Evolutionary conservation across 345 rosid genomes (phyloP), one percentile per base, ranked within the genome.

Genomic region (Hibiscus mutabilis): DNA sequence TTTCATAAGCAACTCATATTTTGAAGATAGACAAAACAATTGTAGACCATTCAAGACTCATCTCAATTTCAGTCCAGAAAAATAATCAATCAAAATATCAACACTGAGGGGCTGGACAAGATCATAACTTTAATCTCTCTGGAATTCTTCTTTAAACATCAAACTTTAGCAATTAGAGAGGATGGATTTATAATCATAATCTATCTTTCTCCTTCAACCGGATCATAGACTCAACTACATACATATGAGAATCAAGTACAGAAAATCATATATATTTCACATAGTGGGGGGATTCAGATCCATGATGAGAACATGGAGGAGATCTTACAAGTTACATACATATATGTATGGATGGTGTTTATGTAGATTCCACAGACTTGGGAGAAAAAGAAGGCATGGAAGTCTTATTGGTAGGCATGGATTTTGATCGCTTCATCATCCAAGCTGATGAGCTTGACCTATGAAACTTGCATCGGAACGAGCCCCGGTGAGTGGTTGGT

Each of bases 401-500:
- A 1, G 13, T 18, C 21, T 29, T 60, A 9, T 81, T 66, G 19
- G 85, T 14, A 0, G 89, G 87, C 87, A 85, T 76, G 68, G 94
- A 89, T 10, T 85, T 82, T 0, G 91, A 87, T 63, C 89, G 75
- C 73, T 83, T 88, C 82, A 80, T 88, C 81, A 79, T 83, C 82
- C 80, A 77, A 13, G 82, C 75, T 12, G 83, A 72, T 9, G 87
- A 73, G 1, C 58, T 29, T 2, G 85, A 63, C 2, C 93, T 84
- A 57, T 88, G 91, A 46, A 82, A 77, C 73, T 82, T 79, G 84
- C 93, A 88, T 57, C 93, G 82, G 73, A 88, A 88, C 6, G 93
- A 88, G 29, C 93, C 93, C 66, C 74, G 76, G 73, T 88, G 93
- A 0, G 91, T 88, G 0, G 89, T 88, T 2, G 93, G 93, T 0